Percentiles rank a stretch among this genome's conserved stretches.
phyloP scores from a whole-genome alignment of 108 stramenopile genomes.

The Skeletonema potamos region DNA sequence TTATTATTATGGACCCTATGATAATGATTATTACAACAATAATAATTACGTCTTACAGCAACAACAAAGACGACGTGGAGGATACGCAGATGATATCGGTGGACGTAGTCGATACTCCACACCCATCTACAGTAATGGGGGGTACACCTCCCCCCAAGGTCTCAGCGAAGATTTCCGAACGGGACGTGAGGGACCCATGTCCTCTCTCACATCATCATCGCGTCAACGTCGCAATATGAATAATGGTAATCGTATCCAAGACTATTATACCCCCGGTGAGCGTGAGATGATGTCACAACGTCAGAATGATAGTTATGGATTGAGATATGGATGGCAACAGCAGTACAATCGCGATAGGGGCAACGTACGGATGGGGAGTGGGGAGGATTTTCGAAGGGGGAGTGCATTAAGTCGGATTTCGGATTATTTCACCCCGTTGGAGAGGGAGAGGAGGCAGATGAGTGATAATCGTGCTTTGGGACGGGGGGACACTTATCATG shows the following conservation, averaged over 20 bases:
- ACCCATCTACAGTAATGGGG: not conserved
- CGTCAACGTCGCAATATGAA: not conserved
- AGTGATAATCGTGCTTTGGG: conserved; percentile 3
- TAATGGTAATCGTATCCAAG: not conserved
- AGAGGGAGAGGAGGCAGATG: conserved; percentile 7
- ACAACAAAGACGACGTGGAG: not conserved
- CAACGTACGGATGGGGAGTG: not conserved
- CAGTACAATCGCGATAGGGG: not conserved
- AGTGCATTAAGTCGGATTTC: not conserved
- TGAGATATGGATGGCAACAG: conserved; percentile 7
- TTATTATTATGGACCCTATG: not conserved
- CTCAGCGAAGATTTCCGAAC: not conserved
- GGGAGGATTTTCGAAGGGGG: conserved; percentile 4
- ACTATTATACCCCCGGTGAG: conserved; percentile 6
- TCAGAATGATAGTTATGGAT: not conserved
- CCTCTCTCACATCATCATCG: not conserved
- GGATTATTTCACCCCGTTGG: conserved; percentile 3
- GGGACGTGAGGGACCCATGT: not conserved
- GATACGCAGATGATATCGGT: not conserved
- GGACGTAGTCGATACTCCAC: not conserved
- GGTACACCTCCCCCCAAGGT: not conserved
- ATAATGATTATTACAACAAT: not conserved
- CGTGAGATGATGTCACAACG: not conserved
- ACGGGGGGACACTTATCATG: not conserved
- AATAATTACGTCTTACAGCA: not conserved